A percentile compares a stretch with the other conserved stretches of the same genome.
Conservation (phyloP, 2,329 filamentous ascomycete genomes). For the Venturia carpophila region DNA sequence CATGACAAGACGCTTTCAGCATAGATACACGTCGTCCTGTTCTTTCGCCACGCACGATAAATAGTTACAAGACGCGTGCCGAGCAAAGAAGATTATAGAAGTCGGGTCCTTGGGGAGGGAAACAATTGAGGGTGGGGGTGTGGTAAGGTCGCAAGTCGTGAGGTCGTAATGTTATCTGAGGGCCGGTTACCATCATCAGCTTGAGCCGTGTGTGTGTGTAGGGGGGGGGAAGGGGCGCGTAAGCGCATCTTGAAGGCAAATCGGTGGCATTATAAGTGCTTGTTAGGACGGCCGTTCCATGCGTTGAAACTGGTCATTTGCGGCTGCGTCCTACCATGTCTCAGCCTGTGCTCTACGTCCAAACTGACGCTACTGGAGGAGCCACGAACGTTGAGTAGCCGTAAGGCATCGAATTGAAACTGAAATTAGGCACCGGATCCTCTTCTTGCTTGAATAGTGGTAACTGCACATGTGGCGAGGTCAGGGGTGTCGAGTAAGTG, state of each 20-base stretch:
- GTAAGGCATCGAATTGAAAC: conserved; percentile 33
- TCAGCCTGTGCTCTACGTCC: conserved; percentile 36
- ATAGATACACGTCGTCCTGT: not conserved
- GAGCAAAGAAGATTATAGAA: not conserved
- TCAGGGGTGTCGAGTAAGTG: conserved; percentile 31
- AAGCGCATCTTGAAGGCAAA: too few species aligned
- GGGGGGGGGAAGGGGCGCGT: too few species aligned
- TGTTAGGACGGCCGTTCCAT: not conserved
- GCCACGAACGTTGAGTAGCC: conserved; percentile 35
- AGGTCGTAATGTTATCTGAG: conserved; percentile 8
- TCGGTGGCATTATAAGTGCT: not conserved
- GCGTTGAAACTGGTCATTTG: not conserved
- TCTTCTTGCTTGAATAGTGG: conserved; percentile 31
- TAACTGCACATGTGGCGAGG: conserved; percentile 29
- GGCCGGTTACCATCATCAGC: not conserved
- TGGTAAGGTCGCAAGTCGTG: not conserved
- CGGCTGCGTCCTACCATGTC: conserved; percentile 27
- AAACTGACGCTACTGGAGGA: conserved; percentile 28
- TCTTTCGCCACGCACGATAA: not conserved
- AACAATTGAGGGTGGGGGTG: not conserved
- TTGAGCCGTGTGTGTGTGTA: not conserved
- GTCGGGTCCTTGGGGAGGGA: not conserved
- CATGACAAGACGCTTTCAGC: not conserved
- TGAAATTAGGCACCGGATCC: conserved; percentile 31
- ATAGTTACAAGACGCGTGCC: conserved; percentile 2